phyloP scores from a whole-genome alignment of 1,139 yeast species.

The Sugiyamaella novakii region DNA sequence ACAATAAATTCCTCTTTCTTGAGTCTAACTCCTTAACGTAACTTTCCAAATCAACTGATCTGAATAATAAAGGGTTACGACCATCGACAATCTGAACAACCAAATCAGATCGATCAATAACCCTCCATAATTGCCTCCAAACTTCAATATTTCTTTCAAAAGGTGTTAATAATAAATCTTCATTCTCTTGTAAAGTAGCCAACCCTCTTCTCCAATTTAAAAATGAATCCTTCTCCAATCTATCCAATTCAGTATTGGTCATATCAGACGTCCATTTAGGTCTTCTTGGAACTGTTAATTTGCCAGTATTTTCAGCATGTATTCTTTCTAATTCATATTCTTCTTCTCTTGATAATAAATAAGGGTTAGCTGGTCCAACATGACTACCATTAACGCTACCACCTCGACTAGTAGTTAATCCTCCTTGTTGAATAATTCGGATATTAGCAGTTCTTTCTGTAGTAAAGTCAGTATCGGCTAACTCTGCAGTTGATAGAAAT shows the following conservation, averaged over 20 bases:
- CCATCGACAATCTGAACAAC: slow-evolving; percentile 98
- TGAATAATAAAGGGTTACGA: slow-evolving; percentile 85
- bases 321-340: slow-evolving; percentile 54
- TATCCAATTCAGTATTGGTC: slow-evolving; percentile 75
- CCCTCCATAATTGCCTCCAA: slow-evolving; percentile 99
- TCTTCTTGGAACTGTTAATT: slow-evolving; percentile 90
- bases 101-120: slow-evolving; percentile 90
- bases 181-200: slow-evolving; percentile 79
- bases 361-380: slow-evolving; percentile 44
- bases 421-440: slow-evolving; percentile 61
- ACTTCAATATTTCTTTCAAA: slow-evolving; percentile 97
- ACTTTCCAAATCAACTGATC: slow-evolving; percentile 84
- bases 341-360: slow-evolving; percentile 67
- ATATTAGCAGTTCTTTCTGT: slow-evolving; percentile 87
- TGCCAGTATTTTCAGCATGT: slow-evolving; percentile 65
- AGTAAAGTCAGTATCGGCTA: slow-evolving; percentile 94
- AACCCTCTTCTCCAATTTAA: slow-evolving; percentile 90
- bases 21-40: slow-evolving; percentile 78
- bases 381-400: slow-evolving; percentile 37
- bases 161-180: slow-evolving; percentile 86
- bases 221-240: slow-evolving; percentile 88
- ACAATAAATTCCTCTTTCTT: slow-evolving; percentile 70
- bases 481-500: slow-evolving; percentile 88
- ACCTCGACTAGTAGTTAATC: slow-evolving; percentile 36
- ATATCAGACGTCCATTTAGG: slow-evolving; percentile 77